These are phyloP conservation scores for Anisodus tanguticus DNA, from an alignment of 257 asterid genomes.

Conservation along the genomic window DNA sequence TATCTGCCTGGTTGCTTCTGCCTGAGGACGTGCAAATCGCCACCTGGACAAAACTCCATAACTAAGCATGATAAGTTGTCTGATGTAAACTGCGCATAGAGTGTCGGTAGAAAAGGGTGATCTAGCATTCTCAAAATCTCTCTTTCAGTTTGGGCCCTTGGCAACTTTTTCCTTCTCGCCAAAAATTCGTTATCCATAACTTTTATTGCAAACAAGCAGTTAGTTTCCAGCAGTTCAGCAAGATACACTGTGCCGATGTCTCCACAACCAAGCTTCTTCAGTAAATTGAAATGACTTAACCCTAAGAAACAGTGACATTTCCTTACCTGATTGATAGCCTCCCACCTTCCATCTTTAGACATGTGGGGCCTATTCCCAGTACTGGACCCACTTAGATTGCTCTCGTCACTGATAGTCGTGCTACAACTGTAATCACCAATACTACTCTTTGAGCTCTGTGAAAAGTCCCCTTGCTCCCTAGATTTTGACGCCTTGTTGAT, in stretches of 20 bases:
- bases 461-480: slow-evolving; percentile 65
- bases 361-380: slow-evolving; percentile 80
- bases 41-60: slow-evolving; percentile 98
- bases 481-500: slow-evolving; percentile 43
- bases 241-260: slow-evolving; percentile 92
- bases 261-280: slow-evolving; percentile 86
- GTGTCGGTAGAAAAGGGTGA: slow-evolving; percentile 95
- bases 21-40: slow-evolving; percentile 88
- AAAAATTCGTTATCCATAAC: slow-evolving; percentile 92
- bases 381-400: slow-evolving; percentile 73
- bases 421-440: slow-evolving; percentile 81
- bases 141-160: slow-evolving; percentile 88
- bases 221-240: slow-evolving; percentile 69
- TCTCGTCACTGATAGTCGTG: slow-evolving; percentile 80
- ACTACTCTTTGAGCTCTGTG: slow-evolving; percentile 89
- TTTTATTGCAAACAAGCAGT: slow-evolving; percentile 76
- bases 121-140: slow-evolving; percentile 87
- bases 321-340: slow-evolving; percentile 58
- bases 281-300: slow-evolving; percentile 67
- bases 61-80: slow-evolving; percentile 83
- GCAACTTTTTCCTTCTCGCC: slow-evolving; percentile 72
- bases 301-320: slow-evolving; percentile 73
- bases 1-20: slow-evolving; percentile 81
- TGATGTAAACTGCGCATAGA: slow-evolving; percentile 85
- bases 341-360: slow-evolving; percentile 87